A percentile compares a stretch with the other conserved stretches of the same genome.
These are phyloP conservation scores for Alternaria sp. DNA, from an alignment of 2,329 filamentous ascomycete genomes.

Conservation along the genomic window DNA sequence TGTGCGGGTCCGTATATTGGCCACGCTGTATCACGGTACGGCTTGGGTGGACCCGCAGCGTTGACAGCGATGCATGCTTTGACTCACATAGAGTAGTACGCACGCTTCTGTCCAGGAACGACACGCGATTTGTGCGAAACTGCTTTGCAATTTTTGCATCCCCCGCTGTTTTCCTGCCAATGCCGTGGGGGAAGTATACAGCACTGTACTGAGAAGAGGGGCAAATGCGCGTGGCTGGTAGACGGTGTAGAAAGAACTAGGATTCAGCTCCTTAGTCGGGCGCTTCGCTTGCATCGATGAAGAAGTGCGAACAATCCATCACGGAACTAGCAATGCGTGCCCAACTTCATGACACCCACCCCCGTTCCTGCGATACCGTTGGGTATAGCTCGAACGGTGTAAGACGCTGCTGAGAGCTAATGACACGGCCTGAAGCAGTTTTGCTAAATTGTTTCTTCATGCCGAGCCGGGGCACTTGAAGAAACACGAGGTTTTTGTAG, in stretches of 20 bases:
- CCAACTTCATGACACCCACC: slow-evolving; percentile 17
- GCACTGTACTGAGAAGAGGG: slow-evolving; percentile 7
- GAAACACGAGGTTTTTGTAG: slow-evolving; percentile 23
- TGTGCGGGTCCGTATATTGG: neutral
- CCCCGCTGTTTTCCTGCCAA: slow-evolving; percentile 22
- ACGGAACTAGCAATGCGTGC: slow-evolving; percentile 25
- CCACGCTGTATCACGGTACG: slow-evolving; percentile 1
- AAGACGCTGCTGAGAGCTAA: slow-evolving; percentile 19
- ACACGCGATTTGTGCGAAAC: slow-evolving; percentile 23
- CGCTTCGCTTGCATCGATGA: slow-evolving; percentile 33
- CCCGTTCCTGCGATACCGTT: slow-evolving; percentile 20
- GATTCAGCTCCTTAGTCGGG: slow-evolving; percentile 39
- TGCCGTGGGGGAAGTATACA: slow-evolving; percentile 3
- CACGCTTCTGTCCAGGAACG: neutral
- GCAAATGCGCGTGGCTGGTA: slow-evolving; percentile 35
- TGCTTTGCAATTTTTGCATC: slow-evolving; percentile 1
- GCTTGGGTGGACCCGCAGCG: slow-evolving; percentile 1
- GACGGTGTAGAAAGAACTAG: slow-evolving; percentile 37
- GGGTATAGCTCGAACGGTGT: slow-evolving; percentile 20
- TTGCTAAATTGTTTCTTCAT: slow-evolving; percentile 27
- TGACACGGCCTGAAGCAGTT: slow-evolving; percentile 13
- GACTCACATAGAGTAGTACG: neutral
- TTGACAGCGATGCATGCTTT: slow-evolving; percentile 1
- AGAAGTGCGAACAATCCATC: slow-evolving; percentile 28
- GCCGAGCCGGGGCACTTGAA: slow-evolving; percentile 13